Percentiles rank a stretch among this genome's conserved stretches.
phyloP scores from a whole-genome alignment of 2,329 filamentous ascomycete genomes.

The Aureobasidium sp. region DNA sequence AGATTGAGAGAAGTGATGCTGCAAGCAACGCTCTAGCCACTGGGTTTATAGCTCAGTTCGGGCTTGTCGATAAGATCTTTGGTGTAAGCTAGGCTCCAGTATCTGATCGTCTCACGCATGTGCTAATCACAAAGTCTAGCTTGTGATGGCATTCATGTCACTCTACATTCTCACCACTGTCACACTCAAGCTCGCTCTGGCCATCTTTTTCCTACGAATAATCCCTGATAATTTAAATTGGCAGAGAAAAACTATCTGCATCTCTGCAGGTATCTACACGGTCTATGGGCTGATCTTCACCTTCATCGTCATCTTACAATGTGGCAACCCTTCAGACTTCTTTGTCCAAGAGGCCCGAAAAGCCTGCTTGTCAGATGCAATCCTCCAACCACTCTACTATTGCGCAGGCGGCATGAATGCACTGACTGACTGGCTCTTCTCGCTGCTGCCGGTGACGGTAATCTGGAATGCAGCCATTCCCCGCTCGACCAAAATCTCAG shows the following conservation, averaged over 20 bases:
- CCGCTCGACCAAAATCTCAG: conserved; percentile 35
- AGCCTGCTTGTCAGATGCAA: conserved; percentile 20
- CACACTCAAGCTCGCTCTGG: conserved; percentile 36
- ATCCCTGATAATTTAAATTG: conserved; percentile 23
- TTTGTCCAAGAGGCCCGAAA: conserved; percentile 20
- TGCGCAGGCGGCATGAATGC: conserved; percentile 31
- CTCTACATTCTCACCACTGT: conserved; percentile 39
- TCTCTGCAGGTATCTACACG: conserved; percentile 26
- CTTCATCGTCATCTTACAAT: conserved; percentile 41
- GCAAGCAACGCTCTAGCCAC: background rate
- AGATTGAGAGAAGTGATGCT: background rate
- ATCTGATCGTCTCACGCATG: conserved; percentile 28
- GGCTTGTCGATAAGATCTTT: conserved; percentile 40
- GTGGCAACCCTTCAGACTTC: conserved; percentile 25
- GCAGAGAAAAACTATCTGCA: conserved; percentile 26
- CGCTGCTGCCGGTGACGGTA: conserved; percentile 29
- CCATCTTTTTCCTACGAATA: conserved; percentile 36
- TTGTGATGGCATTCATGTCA: conserved; percentile 37
- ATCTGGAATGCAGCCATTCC: conserved; percentile 26
- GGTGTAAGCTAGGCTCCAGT: conserved; percentile 33
- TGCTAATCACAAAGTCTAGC: conserved; percentile 42
- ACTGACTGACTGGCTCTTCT: conserved; percentile 31
- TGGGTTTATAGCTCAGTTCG: background rate
- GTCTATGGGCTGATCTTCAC: conserved; percentile 43
- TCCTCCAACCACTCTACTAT: conserved; percentile 23